These are phyloP conservation scores for Lepidopterella palustris DNA, from an alignment of 495 filamentous ascomycete genomes.

Conservation along the genomic window DNA sequence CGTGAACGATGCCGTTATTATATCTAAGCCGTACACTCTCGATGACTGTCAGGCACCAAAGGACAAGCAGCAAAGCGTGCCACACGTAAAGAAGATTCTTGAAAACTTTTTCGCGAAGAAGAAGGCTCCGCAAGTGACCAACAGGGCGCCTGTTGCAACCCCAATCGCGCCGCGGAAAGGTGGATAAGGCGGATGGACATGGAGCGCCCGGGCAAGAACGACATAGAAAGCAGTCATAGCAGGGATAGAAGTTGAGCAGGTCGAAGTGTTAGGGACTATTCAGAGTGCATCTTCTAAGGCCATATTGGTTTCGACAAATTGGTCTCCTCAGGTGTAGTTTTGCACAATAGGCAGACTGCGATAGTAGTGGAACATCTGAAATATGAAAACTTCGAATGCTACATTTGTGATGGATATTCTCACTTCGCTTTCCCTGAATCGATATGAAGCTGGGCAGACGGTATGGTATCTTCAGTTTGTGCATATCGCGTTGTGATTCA, in stretches of 20 bases:
- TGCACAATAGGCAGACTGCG: too few relatives aligned
- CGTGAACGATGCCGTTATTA: constrained; percentile 58
- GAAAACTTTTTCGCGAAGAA: constrained; percentile 30
- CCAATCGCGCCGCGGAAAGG: constrained; percentile 33
- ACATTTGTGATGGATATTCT: too few relatives aligned
- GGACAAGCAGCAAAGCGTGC: constrained; percentile 47
- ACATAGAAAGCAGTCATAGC: not conserved
- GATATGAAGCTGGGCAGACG: too few relatives aligned
- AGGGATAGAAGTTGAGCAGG: not conserved
- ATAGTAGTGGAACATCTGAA: too few relatives aligned
- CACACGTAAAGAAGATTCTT: constrained; percentile 59
- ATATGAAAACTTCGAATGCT: too few relatives aligned
- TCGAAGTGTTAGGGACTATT: not conserved
- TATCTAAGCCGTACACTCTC: constrained; percentile 53
- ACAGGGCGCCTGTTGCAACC: constrained; percentile 26
- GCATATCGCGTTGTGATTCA: too few relatives aligned
- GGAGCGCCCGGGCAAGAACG: not conserved
- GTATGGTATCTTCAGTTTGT: too few relatives aligned
- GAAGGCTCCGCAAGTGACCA: constrained; percentile 24
- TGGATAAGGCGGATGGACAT: constrained; percentile 22
- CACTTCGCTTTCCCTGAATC: too few relatives aligned
- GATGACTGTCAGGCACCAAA: constrained; percentile 52
- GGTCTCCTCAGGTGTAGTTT: too few relatives aligned
- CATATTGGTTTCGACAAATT: too few relatives aligned
- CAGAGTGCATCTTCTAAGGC: not conserved